A percentile compares a stretch with the other conserved stretches of the same genome.
These are phyloP conservation scores for Adansonia grandidieri DNA, from an alignment of 441 rosid genomes.

Conservation along the genomic window DNA sequence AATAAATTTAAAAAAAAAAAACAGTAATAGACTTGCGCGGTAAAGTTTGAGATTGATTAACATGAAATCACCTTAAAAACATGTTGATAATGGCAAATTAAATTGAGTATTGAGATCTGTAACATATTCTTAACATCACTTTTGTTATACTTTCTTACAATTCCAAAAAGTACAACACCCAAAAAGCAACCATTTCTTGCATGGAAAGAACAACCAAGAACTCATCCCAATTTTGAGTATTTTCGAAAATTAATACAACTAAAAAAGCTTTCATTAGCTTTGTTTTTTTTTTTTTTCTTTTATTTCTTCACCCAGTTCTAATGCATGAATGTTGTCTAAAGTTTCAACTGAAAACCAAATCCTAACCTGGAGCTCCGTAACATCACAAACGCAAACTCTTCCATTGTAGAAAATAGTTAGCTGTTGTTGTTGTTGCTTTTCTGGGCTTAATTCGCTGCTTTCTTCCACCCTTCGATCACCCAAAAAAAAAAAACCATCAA, in stretches of 20 bases:
- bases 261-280: not conserved
- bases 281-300: not conserved
- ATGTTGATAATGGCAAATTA: not conserved
- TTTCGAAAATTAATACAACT: not conserved
- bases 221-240: no score
- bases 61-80: not conserved
- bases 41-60: not conserved
- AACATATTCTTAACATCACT: no score
- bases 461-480: constrained; percentile 27
- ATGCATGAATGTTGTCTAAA: not conserved
- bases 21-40: no score
- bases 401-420: constrained; percentile 60
- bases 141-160: not conserved
- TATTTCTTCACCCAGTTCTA: not conserved
- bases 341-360: not conserved
- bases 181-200: not conserved
- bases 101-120: not conserved
- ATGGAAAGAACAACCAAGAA: no score
- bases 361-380: constrained; percentile 48
- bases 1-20: no score
- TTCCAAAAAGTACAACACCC: not conserved
- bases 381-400: constrained; percentile 46
- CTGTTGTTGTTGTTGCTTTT: constrained; percentile 35
- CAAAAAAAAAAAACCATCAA: not conserved
- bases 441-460: constrained; percentile 23